These are phyloP conservation scores for Diphasiastrum complanatum DNA, from an alignment of 83 land plant species.

Conservation along the genomic window DNA sequence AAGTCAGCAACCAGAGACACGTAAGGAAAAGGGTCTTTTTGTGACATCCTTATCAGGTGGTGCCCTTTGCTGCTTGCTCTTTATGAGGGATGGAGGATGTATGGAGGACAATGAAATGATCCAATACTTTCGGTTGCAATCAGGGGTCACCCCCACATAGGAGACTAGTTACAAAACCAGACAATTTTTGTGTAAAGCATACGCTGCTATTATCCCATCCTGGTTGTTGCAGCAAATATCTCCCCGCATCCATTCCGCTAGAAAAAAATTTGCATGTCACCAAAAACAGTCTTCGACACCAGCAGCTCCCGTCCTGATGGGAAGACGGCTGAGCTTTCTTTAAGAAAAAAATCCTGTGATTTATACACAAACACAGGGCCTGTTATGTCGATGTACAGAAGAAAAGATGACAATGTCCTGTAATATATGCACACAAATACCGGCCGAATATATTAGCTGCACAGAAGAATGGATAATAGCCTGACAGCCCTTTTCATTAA, in stretches of 20 bases:
- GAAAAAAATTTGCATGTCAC: no score
- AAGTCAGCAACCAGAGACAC: slow-evolving; percentile 65
- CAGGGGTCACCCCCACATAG: slow-evolving; percentile 50
- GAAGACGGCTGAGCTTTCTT: no score
- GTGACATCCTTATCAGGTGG: slow-evolving; percentile 71
- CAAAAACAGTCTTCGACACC: no score
- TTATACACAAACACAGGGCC: no score
- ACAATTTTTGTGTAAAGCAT: slow-evolving; percentile 41
- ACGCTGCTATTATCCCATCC: slow-evolving; percentile 99
- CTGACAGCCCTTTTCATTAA: no score
- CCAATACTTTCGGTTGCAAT: slow-evolving; percentile 33
- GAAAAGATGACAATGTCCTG: no score
- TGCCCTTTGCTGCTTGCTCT: slow-evolving; percentile 47
- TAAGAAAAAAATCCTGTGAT: no score
- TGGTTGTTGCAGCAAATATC: slow-evolving; percentile 78
- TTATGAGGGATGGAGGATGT: slow-evolving; percentile 46
- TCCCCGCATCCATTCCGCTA: slow-evolving; percentile 93
- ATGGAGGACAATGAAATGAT: slow-evolving; percentile 61
- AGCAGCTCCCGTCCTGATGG: no score
- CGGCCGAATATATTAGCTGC: no score
- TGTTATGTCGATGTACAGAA: no score
- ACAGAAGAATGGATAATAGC: no score
- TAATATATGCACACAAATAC: no score
- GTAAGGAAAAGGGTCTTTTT: slow-evolving; percentile 17
- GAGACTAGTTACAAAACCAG: slow-evolving; percentile 68